Percentiles rank a stretch among this genome's conserved stretches.
Evolutionary conservation across 202 grass and related monocot species (phyloP).

Genomic region (Sporobolus alterniflorus): DNA sequence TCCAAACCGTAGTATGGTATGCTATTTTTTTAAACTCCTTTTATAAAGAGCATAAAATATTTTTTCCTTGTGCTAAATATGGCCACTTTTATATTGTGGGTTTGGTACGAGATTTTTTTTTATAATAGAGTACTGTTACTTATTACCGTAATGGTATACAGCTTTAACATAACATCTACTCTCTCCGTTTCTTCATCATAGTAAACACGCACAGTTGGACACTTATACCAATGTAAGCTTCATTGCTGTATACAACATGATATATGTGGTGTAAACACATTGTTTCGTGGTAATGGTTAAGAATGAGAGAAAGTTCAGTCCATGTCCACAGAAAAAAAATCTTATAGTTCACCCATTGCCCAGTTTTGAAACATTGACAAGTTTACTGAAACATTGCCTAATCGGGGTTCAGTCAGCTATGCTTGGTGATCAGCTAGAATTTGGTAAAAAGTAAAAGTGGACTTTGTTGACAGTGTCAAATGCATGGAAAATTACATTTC

Average conservation of each 20-base stretch:
- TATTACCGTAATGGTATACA: too few species aligned
- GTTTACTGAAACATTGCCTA: not conserved
- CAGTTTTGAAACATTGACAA: too few species aligned
- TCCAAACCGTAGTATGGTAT: conserved; percentile 40
- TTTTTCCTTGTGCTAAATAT: conserved; percentile 1
- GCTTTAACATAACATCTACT: not conserved
- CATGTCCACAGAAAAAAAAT: too few species aligned
- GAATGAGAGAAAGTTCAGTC: too few species aligned
- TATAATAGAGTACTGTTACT: too few species aligned
- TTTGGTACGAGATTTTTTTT: not conserved
- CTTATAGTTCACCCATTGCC: too few species aligned
- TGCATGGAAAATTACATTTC: conserved; percentile 3
- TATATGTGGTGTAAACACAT: too few species aligned
- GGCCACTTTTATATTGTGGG: not conserved
- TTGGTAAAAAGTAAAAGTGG: not conserved
- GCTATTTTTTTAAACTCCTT: not conserved
- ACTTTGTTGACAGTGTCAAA: not conserved
- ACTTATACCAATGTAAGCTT: not conserved
- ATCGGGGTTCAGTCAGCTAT: not conserved
- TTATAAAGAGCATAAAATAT: not conserved
- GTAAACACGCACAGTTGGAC: not conserved
- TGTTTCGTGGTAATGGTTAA: too few species aligned
- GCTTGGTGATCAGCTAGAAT: not conserved
- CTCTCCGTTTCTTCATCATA: not conserved
- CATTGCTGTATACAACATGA: too few species aligned